A percentile compares a stretch with the other conserved stretches of the same genome.
Conservation (phyloP, 2,329 filamentous ascomycete genomes). For the Cladosporium oxysporum region DNA sequence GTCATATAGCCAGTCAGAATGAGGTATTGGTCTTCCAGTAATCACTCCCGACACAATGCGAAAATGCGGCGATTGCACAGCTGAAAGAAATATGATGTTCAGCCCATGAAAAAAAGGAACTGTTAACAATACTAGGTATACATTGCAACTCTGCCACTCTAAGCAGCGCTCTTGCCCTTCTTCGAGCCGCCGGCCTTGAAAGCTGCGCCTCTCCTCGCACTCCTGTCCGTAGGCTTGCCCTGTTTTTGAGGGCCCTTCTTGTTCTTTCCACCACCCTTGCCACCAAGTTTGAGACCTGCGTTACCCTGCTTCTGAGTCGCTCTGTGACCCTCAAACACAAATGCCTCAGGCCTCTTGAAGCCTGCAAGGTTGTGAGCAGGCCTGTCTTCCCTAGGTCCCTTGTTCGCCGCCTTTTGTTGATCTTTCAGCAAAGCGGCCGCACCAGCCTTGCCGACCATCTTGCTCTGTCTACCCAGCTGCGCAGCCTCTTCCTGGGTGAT, state of each 20-base stretch:
- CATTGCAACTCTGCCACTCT: background rate
- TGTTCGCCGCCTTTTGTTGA: conserved; percentile 31
- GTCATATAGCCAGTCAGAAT: background rate
- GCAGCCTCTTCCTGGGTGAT: conserved; percentile 69
- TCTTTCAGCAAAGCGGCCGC: conserved; percentile 50
- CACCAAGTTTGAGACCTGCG: conserved; percentile 61
- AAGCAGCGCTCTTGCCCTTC: conserved; percentile 25
- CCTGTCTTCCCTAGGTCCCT: conserved; percentile 19
- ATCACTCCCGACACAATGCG: background rate
- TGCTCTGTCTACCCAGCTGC: conserved; percentile 69
- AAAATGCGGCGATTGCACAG: background rate
- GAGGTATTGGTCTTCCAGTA: background rate
- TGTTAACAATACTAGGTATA: conserved; percentile 3
- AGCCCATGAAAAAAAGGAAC: background rate
- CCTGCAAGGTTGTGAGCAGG: conserved; percentile 25
- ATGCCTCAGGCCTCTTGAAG: conserved; percentile 63
- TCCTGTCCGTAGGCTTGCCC: conserved; percentile 45
- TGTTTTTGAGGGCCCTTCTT: conserved; percentile 50
- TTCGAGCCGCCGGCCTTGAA: conserved; percentile 48
- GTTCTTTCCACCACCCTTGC: conserved; percentile 43
- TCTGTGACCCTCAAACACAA: conserved; percentile 80
- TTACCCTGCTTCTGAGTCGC: conserved; percentile 67
- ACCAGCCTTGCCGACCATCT: conserved; percentile 70
- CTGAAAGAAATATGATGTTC: background rate
- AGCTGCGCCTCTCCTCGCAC: conserved; percentile 46